Base-by-base conservation (phyloP, 2,329 filamentous ascomycete species). In the Apiospora malaysiana region DNA sequence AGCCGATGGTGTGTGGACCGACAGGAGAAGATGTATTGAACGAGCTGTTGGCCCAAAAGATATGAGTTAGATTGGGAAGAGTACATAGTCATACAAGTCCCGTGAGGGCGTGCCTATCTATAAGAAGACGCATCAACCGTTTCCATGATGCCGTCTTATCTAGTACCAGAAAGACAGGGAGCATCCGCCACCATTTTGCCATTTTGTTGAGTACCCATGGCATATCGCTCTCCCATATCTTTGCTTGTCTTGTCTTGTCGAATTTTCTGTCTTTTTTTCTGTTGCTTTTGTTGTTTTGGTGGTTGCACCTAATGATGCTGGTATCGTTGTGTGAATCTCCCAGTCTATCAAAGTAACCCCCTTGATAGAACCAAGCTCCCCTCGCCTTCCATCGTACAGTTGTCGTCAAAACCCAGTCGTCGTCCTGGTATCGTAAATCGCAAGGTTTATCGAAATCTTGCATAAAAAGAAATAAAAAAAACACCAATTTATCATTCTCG, bases 1-100 rank as follows among this genome's bases (percentile, higher is more conserved):
- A 32, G 32, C 10, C 32, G n/a, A 63, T n/a, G n/a, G 21, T 63
- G 56, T 63, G 56, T 63, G 56, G 56, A 63, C 56, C 56, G 56
- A 63, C 56, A 63, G 32, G 56, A 63, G 42, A 63, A 63, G 32
- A 63, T 63, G 10, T 40, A 63, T 63, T 63, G 56, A 40, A 40
- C 56, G 32, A n/a, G 56, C 56, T 63, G 56, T 63, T 63, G 56
- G 56, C 56, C 56, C 56, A 63, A 40, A 63, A 63, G 56, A 32
- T 63, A 63, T 63, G 40, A 32, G 51, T 59, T 63, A 63, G 27
- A 40, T 63, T 63, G 18, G 45, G 56, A 63, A 40, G n/a, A 40
- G 56, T 63, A 63, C 27, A 32, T 37, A 59, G 12, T 40, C 56
- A 23, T 63, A 63, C 56, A 63, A 63, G 56, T 63, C 56, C 56